A percentile compares a stretch with the other conserved stretches of the same genome.
These are phyloP conservation scores for Moniliophthora roreri DNA, from an alignment of 1,284 basidiomycete species.

Conservation along the genomic window DNA sequence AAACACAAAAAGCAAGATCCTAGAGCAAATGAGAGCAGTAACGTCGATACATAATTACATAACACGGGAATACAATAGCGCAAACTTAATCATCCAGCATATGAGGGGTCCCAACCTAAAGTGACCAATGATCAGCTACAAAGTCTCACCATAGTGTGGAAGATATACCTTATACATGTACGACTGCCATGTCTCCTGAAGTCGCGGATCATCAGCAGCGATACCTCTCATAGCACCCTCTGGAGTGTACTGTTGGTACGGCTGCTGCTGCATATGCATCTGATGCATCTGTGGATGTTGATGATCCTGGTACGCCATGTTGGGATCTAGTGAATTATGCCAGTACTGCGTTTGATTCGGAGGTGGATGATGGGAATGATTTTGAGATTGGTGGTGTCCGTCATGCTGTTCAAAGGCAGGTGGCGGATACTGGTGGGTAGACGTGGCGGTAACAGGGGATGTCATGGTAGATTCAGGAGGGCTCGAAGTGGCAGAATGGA, in stretches of 20 bases:
- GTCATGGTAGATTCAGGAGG: constrained; percentile 2
- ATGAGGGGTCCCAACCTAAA: background rate
- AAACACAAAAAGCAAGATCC: background rate
- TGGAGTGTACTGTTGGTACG: constrained; percentile 34
- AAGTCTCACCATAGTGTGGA: background rate
- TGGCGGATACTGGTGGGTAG: constrained; percentile 11
- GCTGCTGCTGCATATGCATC: constrained; percentile 15
- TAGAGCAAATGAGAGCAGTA: background rate
- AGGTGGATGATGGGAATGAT: constrained; percentile 3
- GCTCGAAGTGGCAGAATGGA: constrained; percentile 1
- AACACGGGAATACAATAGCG: no score
- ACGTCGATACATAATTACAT: background rate
- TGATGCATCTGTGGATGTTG: constrained; percentile 7
- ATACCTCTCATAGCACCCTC: constrained; percentile 40
- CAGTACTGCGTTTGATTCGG: background rate
- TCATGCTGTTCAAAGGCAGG: constrained; percentile 12
- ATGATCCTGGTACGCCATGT: constrained; percentile 1
- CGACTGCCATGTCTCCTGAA: constrained; percentile 60
- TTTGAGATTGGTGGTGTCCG: constrained; percentile 12
- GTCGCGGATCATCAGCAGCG: constrained; percentile 45
- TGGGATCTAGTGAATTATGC: background rate
- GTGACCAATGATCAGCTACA: background rate
- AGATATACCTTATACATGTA: constrained; percentile 49
- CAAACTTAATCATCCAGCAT: background rate
- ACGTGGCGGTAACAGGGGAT: constrained; percentile 17